phyloP scores from a whole-genome alignment of 2,329 filamentous ascomycete genomes.

The Botryosphaeria agaves region DNA sequence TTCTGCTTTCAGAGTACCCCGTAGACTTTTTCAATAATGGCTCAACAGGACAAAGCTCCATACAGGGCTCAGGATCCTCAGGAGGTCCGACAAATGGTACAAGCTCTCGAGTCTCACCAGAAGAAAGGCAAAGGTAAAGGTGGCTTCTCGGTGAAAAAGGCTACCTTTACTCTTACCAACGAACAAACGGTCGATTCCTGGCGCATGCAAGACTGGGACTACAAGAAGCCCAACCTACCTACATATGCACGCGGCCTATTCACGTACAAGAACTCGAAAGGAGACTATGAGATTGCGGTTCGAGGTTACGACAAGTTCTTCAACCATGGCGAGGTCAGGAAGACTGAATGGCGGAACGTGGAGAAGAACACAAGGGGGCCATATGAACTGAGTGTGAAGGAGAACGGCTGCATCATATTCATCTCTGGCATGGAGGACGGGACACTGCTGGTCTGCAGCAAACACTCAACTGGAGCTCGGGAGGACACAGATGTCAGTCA shows the following conservation, averaged over 20 bases:
- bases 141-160: conserved; percentile 60
- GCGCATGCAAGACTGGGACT: conserved; percentile 90
- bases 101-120: conserved; percentile 41
- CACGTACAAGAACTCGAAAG: conserved; percentile 52
- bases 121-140: conserved; percentile 26
- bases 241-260: conserved; percentile 91
- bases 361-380: conserved; percentile 60
- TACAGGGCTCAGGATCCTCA: conserved; percentile 52
- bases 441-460: conserved; percentile 90
- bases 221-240: conserved; percentile 72
- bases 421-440: conserved; percentile 80
- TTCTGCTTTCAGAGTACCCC: not conserved
- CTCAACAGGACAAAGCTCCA: conserved; percentile 35
- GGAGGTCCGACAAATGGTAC: conserved; percentile 48
- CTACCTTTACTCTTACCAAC: conserved; percentile 54
- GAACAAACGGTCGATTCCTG: conserved; percentile 68
- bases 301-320: conserved; percentile 99
- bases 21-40: conserved; percentile 24
- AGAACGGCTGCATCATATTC: conserved; percentile 99
- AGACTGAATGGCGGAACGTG: conserved; percentile 73
- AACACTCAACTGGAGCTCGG: conserved; percentile 84
- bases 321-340: conserved; percentile 67
- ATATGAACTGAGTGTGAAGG: conserved; percentile 91
- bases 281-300: conserved; percentile 59
- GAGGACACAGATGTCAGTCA: conserved; percentile 59